Conservation (phyloP, 2,329 filamentous ascomycete genomes). For the Fusarium beomiforme region DNA sequence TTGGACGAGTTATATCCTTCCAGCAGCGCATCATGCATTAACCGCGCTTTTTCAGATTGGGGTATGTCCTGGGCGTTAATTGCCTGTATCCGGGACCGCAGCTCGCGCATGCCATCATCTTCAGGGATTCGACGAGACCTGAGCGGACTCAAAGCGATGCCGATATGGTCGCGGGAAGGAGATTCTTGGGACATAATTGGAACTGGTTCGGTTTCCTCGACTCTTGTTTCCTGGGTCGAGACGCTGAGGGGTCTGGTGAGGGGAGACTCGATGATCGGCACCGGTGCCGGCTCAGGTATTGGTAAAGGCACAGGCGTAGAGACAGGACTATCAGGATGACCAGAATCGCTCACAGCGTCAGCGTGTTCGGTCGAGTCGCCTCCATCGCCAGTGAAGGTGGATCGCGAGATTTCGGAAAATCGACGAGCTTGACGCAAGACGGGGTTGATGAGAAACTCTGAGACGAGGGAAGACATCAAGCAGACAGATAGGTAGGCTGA, state of each 20-base stretch:
- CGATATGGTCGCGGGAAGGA: conserved; percentile 47
- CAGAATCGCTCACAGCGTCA: conserved; percentile 36
- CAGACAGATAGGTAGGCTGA: background rate
- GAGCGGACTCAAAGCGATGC: conserved; percentile 45
- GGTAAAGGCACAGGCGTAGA: conserved; percentile 15
- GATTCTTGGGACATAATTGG: conserved; percentile 36
- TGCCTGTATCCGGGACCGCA: conserved; percentile 73
- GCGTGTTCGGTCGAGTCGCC: conserved; percentile 41
- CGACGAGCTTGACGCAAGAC: conserved; percentile 73
- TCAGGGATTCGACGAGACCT: conserved; percentile 65
- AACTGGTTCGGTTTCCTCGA: conserved; percentile 42
- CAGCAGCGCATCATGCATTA: conserved; percentile 77
- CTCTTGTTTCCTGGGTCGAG: conserved; percentile 49
- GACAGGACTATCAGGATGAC: conserved; percentile 31
- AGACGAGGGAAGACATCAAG: conserved; percentile 70
- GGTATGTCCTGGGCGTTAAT: conserved; percentile 72
- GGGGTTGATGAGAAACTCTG: conserved; percentile 73
- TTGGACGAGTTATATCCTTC: conserved; percentile 68
- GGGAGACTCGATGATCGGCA: conserved; percentile 38
- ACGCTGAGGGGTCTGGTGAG: conserved; percentile 46
- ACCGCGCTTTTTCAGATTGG: conserved; percentile 72
- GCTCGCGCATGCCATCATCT: conserved; percentile 79
- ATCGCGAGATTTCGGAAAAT: conserved; percentile 63
- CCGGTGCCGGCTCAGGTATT: conserved; percentile 19
- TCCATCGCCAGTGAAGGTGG: conserved; percentile 50